A percentile compares a stretch with the other conserved stretches of the same genome.
Conservation (phyloP, 2,329 filamentous ascomycete species). For the Beauveria sp. region DNA sequence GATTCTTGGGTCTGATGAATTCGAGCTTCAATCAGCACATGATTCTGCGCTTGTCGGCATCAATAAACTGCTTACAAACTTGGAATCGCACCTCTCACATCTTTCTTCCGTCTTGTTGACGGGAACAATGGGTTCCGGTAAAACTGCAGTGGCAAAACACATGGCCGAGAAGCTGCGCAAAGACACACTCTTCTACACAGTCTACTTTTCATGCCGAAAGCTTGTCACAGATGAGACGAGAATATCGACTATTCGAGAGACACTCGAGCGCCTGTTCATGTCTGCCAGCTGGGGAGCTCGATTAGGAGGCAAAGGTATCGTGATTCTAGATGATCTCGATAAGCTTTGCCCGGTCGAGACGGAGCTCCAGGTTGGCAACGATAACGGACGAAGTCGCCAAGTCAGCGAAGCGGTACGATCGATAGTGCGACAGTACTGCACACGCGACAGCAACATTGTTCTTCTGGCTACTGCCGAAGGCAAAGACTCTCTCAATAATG, state of each 20-base stretch:
- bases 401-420: constrained; percentile 83
- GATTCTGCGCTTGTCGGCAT: constrained; percentile 72
- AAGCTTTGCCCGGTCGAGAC: constrained; percentile 89
- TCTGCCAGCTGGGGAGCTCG: constrained; percentile 85
- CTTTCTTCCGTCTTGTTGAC: constrained; percentile 85
- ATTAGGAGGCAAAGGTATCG: constrained; percentile 72
- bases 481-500: constrained; percentile 86
- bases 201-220: constrained; percentile 80
- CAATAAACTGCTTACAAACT: constrained; percentile 63
- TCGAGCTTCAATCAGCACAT: constrained; percentile 49
- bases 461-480: constrained; percentile 84
- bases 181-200: constrained; percentile 70
- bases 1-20: constrained; percentile 34
- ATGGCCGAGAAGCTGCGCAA: constrained; percentile 66
- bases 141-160: constrained; percentile 71
- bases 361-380: constrained; percentile 85
- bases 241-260: constrained; percentile 86
- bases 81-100: constrained; percentile 70
- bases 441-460: constrained; percentile 70
- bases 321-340: constrained; percentile 89
- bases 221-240: constrained; percentile 87
- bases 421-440: constrained; percentile 78
- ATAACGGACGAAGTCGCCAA: constrained; percentile 87
- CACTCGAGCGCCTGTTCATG: constrained; percentile 75
- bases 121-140: constrained; percentile 83